A percentile compares a stretch with the other conserved stretches of the same genome.
These are phyloP conservation scores for Kuraishia molischiana DNA, from an alignment of 805 yeast species.

Conservation along the genomic window DNA sequence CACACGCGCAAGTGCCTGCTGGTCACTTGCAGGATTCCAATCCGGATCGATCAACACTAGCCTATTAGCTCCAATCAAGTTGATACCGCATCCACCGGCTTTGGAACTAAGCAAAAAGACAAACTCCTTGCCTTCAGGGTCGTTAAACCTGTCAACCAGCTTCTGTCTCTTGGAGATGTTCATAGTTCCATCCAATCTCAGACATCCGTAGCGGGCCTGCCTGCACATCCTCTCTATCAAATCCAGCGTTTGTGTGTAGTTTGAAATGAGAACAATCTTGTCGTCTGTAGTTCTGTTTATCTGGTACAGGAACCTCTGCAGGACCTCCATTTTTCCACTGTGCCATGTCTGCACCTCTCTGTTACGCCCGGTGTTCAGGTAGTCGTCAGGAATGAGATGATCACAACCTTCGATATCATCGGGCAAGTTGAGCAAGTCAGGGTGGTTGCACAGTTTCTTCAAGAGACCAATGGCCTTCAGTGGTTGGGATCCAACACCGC, in stretches of 20 bases:
- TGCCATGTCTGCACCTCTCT: constrained; percentile 70
- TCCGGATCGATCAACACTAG: constrained; percentile 81
- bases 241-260: constrained; percentile 91
- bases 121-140: constrained; percentile 83
- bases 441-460: constrained; percentile 91
- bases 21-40: constrained; percentile 99
- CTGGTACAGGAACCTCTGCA: constrained; percentile 75
- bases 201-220: constrained; percentile 56
- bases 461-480: constrained; percentile 81
- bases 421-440: constrained; percentile 70
- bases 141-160: constrained; percentile 82
- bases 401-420: constrained; percentile 70
- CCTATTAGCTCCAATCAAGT: constrained; percentile 92
- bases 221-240: constrained; percentile 84
- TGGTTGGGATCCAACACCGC: constrained; percentile 70
- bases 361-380: constrained; percentile 46
- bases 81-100: constrained; percentile 99
- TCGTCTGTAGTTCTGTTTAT: constrained; percentile 80
- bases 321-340: constrained; percentile 79
- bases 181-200: constrained; percentile 90
- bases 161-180: constrained; percentile 87
- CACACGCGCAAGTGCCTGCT: constrained; percentile 94
- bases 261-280: constrained; percentile 89
- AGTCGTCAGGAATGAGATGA: constrained; percentile 64
- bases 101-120: constrained; percentile 85